phyloP scores from a whole-genome alignment of 257 asterid species.

The Knoxia roxburghii region DNA sequence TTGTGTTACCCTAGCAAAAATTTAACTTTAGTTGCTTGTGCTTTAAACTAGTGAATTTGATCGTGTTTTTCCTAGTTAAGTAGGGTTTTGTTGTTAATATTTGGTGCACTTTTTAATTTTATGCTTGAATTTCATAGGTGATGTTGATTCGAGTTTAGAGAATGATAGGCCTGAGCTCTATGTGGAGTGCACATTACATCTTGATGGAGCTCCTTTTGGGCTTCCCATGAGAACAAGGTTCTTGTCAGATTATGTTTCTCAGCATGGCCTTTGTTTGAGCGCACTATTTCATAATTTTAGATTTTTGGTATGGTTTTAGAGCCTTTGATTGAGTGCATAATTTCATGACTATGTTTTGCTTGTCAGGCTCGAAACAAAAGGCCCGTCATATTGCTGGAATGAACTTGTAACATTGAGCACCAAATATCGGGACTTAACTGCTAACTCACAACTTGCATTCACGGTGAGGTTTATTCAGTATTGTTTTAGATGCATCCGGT shows the following conservation, averaged over 20 bases:
- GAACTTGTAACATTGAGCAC: constrained; percentile 92
- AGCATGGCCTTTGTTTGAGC: neutral
- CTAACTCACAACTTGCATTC: constrained; percentile 75
- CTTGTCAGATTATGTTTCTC: neutral
- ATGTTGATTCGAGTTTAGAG: constrained; percentile 51
- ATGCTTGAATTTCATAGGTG: constrained; percentile 34
- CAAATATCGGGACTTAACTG: constrained; percentile 88
- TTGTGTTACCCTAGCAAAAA: no score
- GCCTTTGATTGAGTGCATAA: constrained; percentile 4
- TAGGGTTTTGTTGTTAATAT: neutral
- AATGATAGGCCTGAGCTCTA: constrained; percentile 74
- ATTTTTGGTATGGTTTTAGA: constrained; percentile 1
- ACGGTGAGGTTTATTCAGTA: constrained; percentile 50
- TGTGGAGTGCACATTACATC: constrained; percentile 69
- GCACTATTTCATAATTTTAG: neutral
- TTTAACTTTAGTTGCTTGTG: constrained; percentile 1
- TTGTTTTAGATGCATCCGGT: neutral
- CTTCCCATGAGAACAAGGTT: constrained; percentile 97
- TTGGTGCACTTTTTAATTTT: neutral
- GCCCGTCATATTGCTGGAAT: constrained; percentile 83
- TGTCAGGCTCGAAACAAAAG: constrained; percentile 76
- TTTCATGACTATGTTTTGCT: no score
- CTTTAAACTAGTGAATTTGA: neutral
- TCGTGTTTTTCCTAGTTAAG: neutral
- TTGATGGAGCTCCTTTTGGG: constrained; percentile 98